Evolutionary conservation across 306 rosid species (phyloP), one percentile per base, ranked within the genome.

Genomic region (Benincasa hispida): DNA sequence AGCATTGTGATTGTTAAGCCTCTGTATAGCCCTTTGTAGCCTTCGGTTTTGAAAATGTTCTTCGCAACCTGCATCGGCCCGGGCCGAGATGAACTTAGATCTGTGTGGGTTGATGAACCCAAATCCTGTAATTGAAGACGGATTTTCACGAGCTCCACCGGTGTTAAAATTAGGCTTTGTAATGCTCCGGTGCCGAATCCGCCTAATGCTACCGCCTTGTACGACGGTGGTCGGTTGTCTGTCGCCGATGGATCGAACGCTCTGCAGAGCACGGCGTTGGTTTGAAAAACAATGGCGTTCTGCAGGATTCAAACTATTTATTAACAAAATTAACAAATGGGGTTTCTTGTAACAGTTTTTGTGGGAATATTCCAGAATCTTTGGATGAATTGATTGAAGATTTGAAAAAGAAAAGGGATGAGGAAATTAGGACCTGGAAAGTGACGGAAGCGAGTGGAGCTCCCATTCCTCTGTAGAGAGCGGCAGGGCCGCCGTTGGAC

Each of bases 271-370:
- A 84, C 67, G 17, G 92, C 93, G 35, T 92, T 90, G 24, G 86
- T 85, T 82, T 94, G 99, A 79, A 94, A 94, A 70, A 88, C 98
- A 80, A 86, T 73, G 8, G 99, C 98, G 76, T 94, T 92, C 96
- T 94, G 76, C 60, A 72, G 83, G 81, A 76, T 14, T 3, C 61
- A 37, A 77, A 30, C 72, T 5, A n/a, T n/a, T n/a, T n/a, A 50
- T 47, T 50, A 50, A 13, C 37, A 11, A 13, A 67, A 67, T 19
- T 30, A 65, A 67, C 34, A 69, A 6, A 45, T 69, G 35, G 41
- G 30, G 18, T 34, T 66, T 11, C 4, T n/a, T n/a, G 27, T 0
- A 22, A 66, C 11, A 0, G n/a, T n/a, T 37, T n/a, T 2, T 35
- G 51, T n/a, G 72, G 73, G 72, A 17, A 63, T 50, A 51, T 72